Evolutionary conservation across 2,329 filamentous ascomycete genomes (phyloP), one percentile per base, ranked within the genome.

Genomic region (Aspergillus tamarii): DNA sequence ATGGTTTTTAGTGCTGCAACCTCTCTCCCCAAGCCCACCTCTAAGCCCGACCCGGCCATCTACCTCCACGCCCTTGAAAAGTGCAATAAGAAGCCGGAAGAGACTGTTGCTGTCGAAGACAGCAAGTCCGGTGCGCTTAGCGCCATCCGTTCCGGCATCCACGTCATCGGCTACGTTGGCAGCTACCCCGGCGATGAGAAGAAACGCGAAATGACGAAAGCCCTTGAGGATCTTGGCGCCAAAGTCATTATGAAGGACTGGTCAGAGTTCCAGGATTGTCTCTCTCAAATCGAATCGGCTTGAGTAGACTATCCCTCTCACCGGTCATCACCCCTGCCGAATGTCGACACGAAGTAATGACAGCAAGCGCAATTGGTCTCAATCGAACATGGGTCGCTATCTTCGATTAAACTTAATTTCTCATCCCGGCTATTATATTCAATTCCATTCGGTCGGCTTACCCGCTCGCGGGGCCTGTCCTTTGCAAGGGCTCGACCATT

Each of bases 11-110:
- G 89, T 52, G 93, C 93, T 61, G 92, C 92, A 62, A 92, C 89
- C 36, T 92, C 89, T 63, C 85, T 97, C 70, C 83, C 87, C 62
- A 87, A 84, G 74, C 93, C 93, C n/a, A 94, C 92, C 61, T 91
- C 88, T 79, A 97, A 97, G 86, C 93, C 93, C 19, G 91, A 96
- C 80, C 93, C 94, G 21, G 91, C 92, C 69, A 90, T 97, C 80
- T 97, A 97, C 83, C 80, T 93, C 67, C 86, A 90, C 77, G 91
- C 93, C 26, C 87, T 93, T 75, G 81, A 93, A 80, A 82, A 87
- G 75, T 84, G 96, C 58, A 90, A 89, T 66, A 90, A 90, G 80
- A 87, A 85, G 72, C 83, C 92, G 1, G 82, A 83, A 54, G 89
- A 96, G 83, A 89, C 87, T 69, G 84, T 97, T 36, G 91, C 93